A percentile compares a stretch with the other conserved stretches of the same genome.
Evolutionary conservation across 495 filamentous ascomycete species (phyloP).

Genomic region (Xylaria cubensis): DNA sequence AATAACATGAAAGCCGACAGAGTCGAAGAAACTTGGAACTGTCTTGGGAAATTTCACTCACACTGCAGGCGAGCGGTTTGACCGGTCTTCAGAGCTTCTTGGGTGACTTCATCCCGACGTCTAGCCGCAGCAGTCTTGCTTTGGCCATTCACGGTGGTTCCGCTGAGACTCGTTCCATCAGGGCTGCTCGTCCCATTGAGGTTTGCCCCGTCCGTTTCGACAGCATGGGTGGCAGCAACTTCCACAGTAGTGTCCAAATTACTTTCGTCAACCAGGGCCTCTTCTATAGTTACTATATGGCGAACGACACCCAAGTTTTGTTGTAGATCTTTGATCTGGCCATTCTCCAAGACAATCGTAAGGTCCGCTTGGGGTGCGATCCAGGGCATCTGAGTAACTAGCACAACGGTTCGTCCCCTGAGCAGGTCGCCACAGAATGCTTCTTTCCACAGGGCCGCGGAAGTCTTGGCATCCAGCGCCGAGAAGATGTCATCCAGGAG

Average conservation of each 20-base stretch:
- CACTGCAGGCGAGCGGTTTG: constrained; percentile 42
- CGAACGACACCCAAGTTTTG: constrained; percentile 46
- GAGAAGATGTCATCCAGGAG: constrained; percentile 76
- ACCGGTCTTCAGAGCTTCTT: constrained; percentile 44
- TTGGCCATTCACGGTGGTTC: constrained; percentile 26
- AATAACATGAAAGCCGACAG: background rate
- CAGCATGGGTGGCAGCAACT: constrained; percentile 27
- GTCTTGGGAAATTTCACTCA: constrained; percentile 26
- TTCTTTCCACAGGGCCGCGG: constrained; percentile 55
- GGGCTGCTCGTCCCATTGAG: constrained; percentile 27
- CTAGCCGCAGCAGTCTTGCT: constrained; percentile 34
- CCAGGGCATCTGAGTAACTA: constrained; percentile 53
- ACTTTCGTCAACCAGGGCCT: constrained; percentile 29
- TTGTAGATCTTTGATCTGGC: constrained; percentile 42
- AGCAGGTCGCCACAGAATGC: constrained; percentile 60
- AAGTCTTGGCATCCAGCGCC: constrained; percentile 61
- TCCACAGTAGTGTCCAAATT: constrained; percentile 36
- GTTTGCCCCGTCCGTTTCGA: constrained; percentile 24
- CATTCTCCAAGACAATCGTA: constrained; percentile 51
- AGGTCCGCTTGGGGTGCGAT: constrained; percentile 54
- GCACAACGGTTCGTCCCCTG: constrained; percentile 44
- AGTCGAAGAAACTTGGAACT: background rate
- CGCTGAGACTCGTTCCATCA: constrained; percentile 21
- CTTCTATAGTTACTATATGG: constrained; percentile 37
- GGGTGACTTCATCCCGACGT: constrained; percentile 39